These are phyloP conservation scores for Arabidopsis suecica DNA, from an alignment of 345 rosid genomes.

Conservation along the genomic window DNA sequence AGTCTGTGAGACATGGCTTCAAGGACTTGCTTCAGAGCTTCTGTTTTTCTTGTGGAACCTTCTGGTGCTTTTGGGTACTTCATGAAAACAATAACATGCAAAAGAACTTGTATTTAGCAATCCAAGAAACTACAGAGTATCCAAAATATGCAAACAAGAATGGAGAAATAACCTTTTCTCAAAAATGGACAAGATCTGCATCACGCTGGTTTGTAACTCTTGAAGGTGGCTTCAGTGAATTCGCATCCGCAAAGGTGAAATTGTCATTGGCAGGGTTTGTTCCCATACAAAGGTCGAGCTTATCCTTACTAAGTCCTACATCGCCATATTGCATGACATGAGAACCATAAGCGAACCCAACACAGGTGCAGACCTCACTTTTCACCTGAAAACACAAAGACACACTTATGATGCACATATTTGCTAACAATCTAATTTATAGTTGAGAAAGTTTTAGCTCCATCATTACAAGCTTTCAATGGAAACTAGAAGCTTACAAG, in stretches of 20 bases:
- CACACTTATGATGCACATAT: slow-evolving; percentile 4
- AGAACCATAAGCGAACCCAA: slow-evolving; percentile 65
- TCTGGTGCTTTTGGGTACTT: slow-evolving; percentile 95
- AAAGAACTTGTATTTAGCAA: slow-evolving; percentile 12
- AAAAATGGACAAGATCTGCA: slow-evolving; percentile 95
- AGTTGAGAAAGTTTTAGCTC: slow-evolving; percentile 8
- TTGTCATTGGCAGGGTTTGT: slow-evolving; percentile 96
- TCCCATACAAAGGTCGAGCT: slow-evolving; percentile 75
- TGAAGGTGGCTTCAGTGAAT: slow-evolving; percentile 63
- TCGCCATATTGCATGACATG: slow-evolving; percentile 99
- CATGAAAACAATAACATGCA: slow-evolving; percentile 31
- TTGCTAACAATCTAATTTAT: slow-evolving; percentile 3
- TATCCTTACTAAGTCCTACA: slow-evolving; percentile 55
- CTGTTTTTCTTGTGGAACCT: slow-evolving; percentile 70
- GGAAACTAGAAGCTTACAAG: slow-evolving; percentile 56
- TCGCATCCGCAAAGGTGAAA: slow-evolving; percentile 67
- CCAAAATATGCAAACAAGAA: slow-evolving; percentile 13
- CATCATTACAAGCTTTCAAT: slow-evolving; percentile 15
- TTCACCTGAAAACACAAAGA: slow-evolving; percentile 68
- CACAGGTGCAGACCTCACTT: slow-evolving; percentile 61
- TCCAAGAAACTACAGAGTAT: neutral
- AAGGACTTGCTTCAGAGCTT: slow-evolving; percentile 80
- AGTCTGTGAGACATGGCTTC: slow-evolving; percentile 94
- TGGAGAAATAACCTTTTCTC: slow-evolving; percentile 75
- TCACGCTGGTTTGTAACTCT: slow-evolving; percentile 94